Evolutionary conservation across 2,329 filamentous ascomycete species (phyloP).

Genomic region (Endothia cerciana): DNA sequence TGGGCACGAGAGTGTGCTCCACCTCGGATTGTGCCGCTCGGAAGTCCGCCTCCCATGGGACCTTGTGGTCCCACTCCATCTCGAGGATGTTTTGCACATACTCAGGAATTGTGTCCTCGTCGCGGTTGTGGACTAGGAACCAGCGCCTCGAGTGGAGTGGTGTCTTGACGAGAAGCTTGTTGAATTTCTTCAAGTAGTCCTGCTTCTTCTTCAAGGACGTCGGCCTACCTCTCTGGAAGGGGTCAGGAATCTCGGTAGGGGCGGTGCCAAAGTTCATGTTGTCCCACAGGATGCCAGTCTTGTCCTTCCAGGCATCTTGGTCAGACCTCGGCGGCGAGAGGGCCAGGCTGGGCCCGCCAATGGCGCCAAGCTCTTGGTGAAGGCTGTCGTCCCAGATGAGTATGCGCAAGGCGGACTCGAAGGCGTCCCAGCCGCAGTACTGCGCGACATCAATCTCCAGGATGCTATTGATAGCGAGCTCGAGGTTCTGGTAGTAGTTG

Average conservation of each 20-base stretch:
- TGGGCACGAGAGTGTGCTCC: constrained; percentile 10
- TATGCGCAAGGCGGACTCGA: constrained; percentile 24
- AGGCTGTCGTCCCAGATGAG: constrained; percentile 19
- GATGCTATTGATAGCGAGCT: neutral
- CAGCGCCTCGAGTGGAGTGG: constrained; percentile 26
- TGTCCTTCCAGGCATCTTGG: neutral
- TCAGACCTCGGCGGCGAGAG: neutral
- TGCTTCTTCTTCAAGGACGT: neutral
- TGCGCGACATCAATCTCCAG: constrained; percentile 5
- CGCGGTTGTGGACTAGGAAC: constrained; percentile 9
- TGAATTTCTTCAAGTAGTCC: neutral
- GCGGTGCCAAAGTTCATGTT: neutral
- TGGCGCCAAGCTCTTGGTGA: neutral
- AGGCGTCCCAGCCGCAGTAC: constrained; percentile 27
- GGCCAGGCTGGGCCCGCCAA: neutral
- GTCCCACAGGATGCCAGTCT: neutral
- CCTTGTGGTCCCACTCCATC: constrained; percentile 24
- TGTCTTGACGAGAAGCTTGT: constrained; percentile 18
- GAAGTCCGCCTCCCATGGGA: constrained; percentile 19
- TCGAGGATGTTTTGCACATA: constrained; percentile 15
- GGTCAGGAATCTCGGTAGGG: neutral
- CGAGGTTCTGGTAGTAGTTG: constrained; percentile 19
- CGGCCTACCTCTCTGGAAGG: neutral
- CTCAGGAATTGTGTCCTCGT: neutral
- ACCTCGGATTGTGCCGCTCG: neutral